These are phyloP conservation scores for Aureobasidium sp. DNA, from an alignment of 2,329 filamentous ascomycete species.

Conservation along the genomic window DNA sequence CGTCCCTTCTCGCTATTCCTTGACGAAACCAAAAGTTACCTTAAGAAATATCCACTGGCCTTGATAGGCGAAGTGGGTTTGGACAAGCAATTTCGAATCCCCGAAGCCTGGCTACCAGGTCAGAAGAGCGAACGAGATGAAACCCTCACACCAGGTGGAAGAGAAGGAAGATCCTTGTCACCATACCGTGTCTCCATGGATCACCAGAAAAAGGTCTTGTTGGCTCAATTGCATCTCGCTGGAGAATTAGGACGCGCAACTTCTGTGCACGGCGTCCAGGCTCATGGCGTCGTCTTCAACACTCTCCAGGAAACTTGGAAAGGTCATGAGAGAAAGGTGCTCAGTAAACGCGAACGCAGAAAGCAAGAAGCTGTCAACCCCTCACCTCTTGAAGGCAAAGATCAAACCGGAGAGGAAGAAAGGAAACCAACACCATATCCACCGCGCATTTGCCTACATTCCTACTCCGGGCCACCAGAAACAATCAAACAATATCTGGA, in stretches of 20 bases:
- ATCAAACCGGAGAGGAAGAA: background rate
- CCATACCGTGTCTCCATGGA: constrained; percentile 57
- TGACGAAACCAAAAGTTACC: constrained; percentile 44
- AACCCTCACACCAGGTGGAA: constrained; percentile 56
- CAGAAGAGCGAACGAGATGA: constrained; percentile 34
- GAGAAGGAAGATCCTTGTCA: constrained; percentile 60
- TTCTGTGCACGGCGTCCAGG: constrained; percentile 66
- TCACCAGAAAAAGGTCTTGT: constrained; percentile 60
- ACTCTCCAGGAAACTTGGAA: constrained; percentile 58
- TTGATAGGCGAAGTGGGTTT: constrained; percentile 71
- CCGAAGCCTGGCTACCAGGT: constrained; percentile 45
- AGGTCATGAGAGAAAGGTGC: constrained; percentile 55
- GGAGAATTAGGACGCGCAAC: constrained; percentile 57
- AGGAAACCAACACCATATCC: constrained; percentile 53
- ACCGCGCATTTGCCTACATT: constrained; percentile 86
- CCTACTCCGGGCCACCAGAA: constrained; percentile 72
- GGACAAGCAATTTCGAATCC: constrained; percentile 69
- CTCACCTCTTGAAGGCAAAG: background rate
- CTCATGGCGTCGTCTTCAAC: constrained; percentile 62
- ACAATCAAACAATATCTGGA: constrained; percentile 70
- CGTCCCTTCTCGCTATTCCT: constrained; percentile 51
- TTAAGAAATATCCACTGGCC: constrained; percentile 52
- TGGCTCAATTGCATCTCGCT: constrained; percentile 61
- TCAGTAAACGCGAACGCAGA: constrained; percentile 49
- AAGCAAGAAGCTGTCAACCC: constrained; percentile 14